A percentile compares a stretch with the other conserved stretches of the same genome.
These are phyloP conservation scores for Theobroma cacao DNA, from an alignment of 345 rosid species.

Conservation along the genomic window DNA sequence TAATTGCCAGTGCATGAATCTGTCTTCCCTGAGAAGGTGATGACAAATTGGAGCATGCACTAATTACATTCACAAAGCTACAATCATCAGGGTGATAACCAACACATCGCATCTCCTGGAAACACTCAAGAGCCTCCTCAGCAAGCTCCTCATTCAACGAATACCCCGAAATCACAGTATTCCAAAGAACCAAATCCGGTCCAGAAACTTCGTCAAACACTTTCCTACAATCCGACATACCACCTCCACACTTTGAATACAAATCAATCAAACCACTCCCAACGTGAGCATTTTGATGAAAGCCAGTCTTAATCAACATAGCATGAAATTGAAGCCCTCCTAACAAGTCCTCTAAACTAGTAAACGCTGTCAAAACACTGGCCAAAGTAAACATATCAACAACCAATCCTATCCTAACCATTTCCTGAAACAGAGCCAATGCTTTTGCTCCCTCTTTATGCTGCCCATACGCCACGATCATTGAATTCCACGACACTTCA, in stretches of 20 bases:
- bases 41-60: conserved; percentile 71
- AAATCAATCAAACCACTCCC: conserved; percentile 91
- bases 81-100: conserved; percentile 85
- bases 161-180: conserved; percentile 86
- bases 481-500: conserved; percentile 93
- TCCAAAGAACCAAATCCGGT: conserved; percentile 85
- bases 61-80: conserved; percentile 72
- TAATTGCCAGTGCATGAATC: conserved; percentile 66
- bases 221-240: conserved; percentile 52
- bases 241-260: conserved; percentile 71
- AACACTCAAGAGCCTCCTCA: conserved; percentile 67
- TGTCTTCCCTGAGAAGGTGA: conserved; percentile 84
- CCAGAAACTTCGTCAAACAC: conserved; percentile 61
- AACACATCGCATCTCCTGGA: conserved; percentile 50
- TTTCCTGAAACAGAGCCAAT: conserved; percentile 60
- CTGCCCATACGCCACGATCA: conserved; percentile 89
- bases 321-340: conserved; percentile 85
- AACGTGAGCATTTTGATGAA: conserved; percentile 67
- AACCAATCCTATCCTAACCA: conserved; percentile 48
- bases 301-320: conserved; percentile 62
- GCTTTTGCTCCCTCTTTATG: conserved; percentile 68
- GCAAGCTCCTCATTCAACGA: conserved; percentile 61
- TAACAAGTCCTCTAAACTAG: conserved; percentile 45
- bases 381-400: conserved; percentile 82
- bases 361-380: conserved; percentile 73